Evolutionary conservation across 306 rosid species (phyloP).

Genomic region (Vigna trinervia): DNA sequence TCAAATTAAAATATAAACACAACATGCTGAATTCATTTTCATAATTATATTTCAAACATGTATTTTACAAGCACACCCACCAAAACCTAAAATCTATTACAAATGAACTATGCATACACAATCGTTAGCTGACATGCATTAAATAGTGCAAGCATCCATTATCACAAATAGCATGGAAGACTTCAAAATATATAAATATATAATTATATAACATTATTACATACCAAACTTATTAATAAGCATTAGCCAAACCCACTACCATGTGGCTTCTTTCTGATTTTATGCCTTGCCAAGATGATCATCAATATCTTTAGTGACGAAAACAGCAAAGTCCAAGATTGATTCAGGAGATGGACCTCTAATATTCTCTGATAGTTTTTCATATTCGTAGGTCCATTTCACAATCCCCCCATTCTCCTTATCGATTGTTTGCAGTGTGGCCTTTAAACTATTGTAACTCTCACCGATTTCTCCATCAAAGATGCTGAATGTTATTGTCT

Average conservation of each 20-base stretch:
- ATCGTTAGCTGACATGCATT: background rate
- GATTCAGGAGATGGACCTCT: conserved; percentile 8
- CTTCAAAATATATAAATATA: no score
- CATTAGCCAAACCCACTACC: conserved; percentile 9
- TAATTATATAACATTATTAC: background rate
- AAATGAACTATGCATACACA: background rate
- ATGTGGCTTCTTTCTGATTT: background rate
- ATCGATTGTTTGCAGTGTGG: conserved; percentile 16
- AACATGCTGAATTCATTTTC: background rate
- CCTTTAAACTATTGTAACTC: conserved; percentile 34
- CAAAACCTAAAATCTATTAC: background rate
- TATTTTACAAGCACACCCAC: background rate
- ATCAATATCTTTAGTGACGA: conserved; percentile 39
- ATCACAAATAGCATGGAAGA: background rate
- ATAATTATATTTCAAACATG: background rate
- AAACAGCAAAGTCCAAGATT: conserved; percentile 3
- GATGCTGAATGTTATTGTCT: conserved; percentile 27
- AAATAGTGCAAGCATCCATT: background rate
- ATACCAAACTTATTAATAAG: background rate
- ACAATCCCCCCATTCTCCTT: conserved; percentile 42
- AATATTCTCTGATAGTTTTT: conserved; percentile 36
- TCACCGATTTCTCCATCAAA: conserved; percentile 40
- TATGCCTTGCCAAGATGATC: conserved; percentile 36
- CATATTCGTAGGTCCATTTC: conserved; percentile 45
- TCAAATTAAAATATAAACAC: no score